Conservation (phyloP, 2,329 filamentous ascomycete genomes). For the Sphaerulina vaccinii region DNA sequence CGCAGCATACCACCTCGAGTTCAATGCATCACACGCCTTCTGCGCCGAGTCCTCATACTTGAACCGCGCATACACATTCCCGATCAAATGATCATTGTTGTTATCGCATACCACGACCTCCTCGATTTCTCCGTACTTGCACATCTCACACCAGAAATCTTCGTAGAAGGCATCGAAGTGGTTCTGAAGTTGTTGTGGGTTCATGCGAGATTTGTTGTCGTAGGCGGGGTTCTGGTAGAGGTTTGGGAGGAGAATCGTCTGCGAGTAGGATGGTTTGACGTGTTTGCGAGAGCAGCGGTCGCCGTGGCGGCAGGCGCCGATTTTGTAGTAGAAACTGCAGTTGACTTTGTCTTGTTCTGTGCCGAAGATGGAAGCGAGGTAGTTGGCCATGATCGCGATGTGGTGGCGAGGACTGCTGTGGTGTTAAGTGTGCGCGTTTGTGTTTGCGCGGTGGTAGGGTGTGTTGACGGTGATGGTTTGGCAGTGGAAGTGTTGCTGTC, state of each 20-base stretch:
- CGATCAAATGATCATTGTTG: slow-evolving; percentile 98
- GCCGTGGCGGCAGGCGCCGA: slow-evolving; percentile 96
- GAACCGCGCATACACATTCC: slow-evolving; percentile 98
- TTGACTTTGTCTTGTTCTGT: slow-evolving; percentile 99
- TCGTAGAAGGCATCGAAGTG: slow-evolving; percentile 99
- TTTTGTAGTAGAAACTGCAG: slow-evolving; percentile 99
- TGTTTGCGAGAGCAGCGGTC: slow-evolving; percentile 98
- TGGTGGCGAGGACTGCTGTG: no score
- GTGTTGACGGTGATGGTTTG: no score
- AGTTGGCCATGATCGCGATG: slow-evolving; percentile 27
- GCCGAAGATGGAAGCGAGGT: slow-evolving; percentile 95
- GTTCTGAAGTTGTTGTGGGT: slow-evolving; percentile 91
- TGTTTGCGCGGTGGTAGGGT: no score
- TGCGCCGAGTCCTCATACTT: slow-evolving; percentile 98
- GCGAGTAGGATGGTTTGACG: slow-evolving; percentile 96
- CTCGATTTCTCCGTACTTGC: slow-evolving; percentile 96
- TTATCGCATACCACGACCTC: slow-evolving; percentile 99
- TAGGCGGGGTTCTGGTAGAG: slow-evolving; percentile 99
- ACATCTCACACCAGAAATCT: slow-evolving; percentile 99
- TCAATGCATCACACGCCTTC: slow-evolving; percentile 88
- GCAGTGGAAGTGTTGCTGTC: no score
- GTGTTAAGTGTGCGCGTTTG: no score
- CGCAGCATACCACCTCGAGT: slow-evolving; percentile 94
- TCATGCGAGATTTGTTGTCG: slow-evolving; percentile 80
- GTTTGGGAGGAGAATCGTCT: slow-evolving; percentile 96